Evolutionary conservation across 2,329 filamentous ascomycete genomes (phyloP).

Genomic region (Stagonosporopsis tanaceti): DNA sequence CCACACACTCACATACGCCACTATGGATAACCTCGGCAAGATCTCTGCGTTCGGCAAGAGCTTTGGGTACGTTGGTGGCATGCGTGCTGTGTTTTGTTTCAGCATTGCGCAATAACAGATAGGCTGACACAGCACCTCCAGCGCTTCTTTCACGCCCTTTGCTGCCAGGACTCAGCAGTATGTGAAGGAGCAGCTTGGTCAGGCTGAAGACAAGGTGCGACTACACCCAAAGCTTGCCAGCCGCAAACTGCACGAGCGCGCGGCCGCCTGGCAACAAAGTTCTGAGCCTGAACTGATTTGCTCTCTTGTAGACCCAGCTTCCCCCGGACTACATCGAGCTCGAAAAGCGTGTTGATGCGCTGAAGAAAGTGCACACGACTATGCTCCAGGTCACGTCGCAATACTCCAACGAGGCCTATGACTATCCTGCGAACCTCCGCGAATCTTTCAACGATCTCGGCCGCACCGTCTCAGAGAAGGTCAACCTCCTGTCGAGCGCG

Average conservation of each 20-base stretch:
- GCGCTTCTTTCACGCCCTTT: conserved; percentile 88
- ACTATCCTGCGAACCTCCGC: conserved; percentile 97
- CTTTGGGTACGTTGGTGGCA: conserved; percentile 62
- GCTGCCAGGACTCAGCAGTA: conserved; percentile 95
- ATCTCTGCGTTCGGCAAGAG: conserved; percentile 75
- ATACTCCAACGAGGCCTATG: conserved; percentile 86
- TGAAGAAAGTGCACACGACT: conserved; percentile 97
- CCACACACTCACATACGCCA: conserved; percentile 18
- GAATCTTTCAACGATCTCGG: conserved; percentile 97
- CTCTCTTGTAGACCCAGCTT: conserved; percentile 77
- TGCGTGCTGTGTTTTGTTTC: conserved; percentile 17
- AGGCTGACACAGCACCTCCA: conserved; percentile 60
- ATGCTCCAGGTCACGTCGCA: conserved; percentile 97
- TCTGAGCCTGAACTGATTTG: conserved; percentile 30
- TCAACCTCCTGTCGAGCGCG: conserved; percentile 85
- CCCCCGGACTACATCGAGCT: conserved; percentile 97
- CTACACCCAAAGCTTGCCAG: not conserved
- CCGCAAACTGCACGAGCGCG: not conserved
- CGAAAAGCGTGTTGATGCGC: conserved; percentile 96
- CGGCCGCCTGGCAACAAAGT: not conserved
- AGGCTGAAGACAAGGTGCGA: conserved; percentile 87
- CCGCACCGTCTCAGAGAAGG: conserved; percentile 95
- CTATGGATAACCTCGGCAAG: conserved; percentile 79
- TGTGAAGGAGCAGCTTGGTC: conserved; percentile 96
- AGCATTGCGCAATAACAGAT: conserved; percentile 25